Evolutionary conservation across 139 green algal species (phyloP).

Genomic region (Picochlorum sp.): DNA sequence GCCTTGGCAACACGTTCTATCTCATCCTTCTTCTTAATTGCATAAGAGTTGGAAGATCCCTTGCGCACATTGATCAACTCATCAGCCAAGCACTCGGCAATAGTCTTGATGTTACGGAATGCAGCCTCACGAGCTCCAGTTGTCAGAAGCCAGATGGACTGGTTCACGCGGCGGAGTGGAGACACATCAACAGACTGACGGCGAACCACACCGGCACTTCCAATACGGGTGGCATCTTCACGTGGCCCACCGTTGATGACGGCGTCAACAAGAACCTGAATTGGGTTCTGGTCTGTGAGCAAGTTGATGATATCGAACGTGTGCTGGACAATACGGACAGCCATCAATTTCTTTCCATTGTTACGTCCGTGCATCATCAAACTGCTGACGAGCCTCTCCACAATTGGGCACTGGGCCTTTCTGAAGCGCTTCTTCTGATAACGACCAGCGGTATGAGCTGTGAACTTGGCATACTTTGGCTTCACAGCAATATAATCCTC

Average conservation of each 20-base stretch:
- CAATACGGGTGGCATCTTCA: constrained; percentile 98
- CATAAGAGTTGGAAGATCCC: constrained; percentile 97
- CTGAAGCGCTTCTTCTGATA: constrained; percentile 98
- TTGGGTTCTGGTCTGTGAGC: constrained; percentile 96
- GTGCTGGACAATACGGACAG: constrained; percentile 94
- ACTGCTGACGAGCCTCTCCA: constrained; percentile 87
- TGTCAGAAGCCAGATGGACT: constrained; percentile 91
- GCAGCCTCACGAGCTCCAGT: constrained; percentile 90
- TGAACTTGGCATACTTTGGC: constrained; percentile 86
- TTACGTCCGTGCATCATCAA: constrained; percentile 99
- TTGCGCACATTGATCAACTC: constrained; percentile 99
- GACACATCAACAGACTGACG: constrained; percentile 98
- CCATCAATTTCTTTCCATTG: constrained; percentile 99
- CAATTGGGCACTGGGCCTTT: constrained; percentile 98
- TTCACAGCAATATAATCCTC: constrained; percentile 99
- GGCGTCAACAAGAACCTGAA: constrained; percentile 96
- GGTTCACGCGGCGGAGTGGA: constrained; percentile 96
- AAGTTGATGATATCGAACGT: constrained; percentile 98
- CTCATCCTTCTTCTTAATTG: constrained; percentile 99
- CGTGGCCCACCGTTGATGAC: constrained; percentile 98
- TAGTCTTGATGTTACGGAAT: constrained; percentile 99
- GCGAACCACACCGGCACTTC: constrained; percentile 90
- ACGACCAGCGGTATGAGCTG: constrained; percentile 94
- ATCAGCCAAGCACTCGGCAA: constrained; percentile 97
- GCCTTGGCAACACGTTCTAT: constrained; percentile 99